Evolutionary conservation across 768 basidiomycete genomes (phyloP), one percentile per base, ranked within the genome.

Genomic region (Boletus rufocinnamomeus): DNA sequence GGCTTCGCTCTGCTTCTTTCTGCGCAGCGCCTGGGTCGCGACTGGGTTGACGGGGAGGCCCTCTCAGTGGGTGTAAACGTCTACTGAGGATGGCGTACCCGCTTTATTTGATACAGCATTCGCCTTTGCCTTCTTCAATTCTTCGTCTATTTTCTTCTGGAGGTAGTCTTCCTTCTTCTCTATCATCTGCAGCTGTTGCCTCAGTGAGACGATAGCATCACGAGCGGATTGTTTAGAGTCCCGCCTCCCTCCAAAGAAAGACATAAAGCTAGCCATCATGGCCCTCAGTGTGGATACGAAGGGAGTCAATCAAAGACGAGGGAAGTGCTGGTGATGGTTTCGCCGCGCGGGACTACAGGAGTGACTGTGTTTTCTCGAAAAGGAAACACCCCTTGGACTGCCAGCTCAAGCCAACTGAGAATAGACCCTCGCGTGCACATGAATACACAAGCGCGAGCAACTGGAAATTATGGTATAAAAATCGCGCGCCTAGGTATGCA

Each of bases 151-250:
- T 86, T 95, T 94, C 85, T 91, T 95, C 82, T 90, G 88, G 61
- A 98, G 78, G 74, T 92, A 82, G 74, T 98, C 96, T 79, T 98
- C 97, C 81, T 96, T 98, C 93, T 98, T 99, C 84, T 98, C 95
- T 65, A 98, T 86, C 87, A 96, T 90, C 76, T 93, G 85, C 61
- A 98, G 83, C 73, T 98, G 95, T 76, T 96, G 89, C 69, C 96
- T 86, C 65, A 99, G 80, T 46, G 82, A 83, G 59, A 98, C 90
- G 73, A 99, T 99, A 49, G 97, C 93, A 72, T 97, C 93, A 62
- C 93, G 83, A 46, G 96, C 88, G 28, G 87, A 79, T 75, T 89
- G 86, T 75, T 91, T 92, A 25, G 92, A 82, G 70, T 95, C 90
- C 65, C 86, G 84, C 63, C 86, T 83, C 50, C 89, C 87, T 14